These are phyloP conservation scores for Abeoforma whisleri DNA, from an alignment of 78 protist species.

Conservation along the genomic window DNA sequence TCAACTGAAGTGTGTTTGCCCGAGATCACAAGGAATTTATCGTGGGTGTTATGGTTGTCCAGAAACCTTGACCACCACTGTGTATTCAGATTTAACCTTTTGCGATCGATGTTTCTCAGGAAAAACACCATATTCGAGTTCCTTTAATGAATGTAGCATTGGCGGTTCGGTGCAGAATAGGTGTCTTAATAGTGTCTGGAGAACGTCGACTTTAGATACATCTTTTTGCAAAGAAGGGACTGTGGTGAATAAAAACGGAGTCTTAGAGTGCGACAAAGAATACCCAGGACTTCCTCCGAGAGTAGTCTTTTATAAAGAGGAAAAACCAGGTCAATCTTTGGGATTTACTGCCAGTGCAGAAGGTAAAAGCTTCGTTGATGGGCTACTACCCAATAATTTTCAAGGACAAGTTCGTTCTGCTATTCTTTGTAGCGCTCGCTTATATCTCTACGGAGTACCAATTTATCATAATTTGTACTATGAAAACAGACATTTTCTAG, in stretches of 20 bases:
- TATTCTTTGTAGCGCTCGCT: not conserved
- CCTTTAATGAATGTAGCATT: not conserved
- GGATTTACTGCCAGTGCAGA: not conserved
- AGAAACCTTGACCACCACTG: not conserved
- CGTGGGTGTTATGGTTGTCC: not conserved
- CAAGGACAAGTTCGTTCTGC: not conserved
- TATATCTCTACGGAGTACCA: not conserved
- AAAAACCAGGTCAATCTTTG: not conserved
- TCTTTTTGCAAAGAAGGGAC: not conserved
- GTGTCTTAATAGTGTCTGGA: not conserved
- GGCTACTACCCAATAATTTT: not conserved
- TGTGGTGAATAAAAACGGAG: not conserved
- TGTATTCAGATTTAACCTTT: not conserved
- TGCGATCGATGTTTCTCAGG: not conserved
- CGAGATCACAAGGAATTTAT: not conserved
- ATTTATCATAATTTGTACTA: not conserved
- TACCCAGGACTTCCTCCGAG: not conserved
- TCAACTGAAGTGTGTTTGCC: not conserved
- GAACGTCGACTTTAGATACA: not conserved
- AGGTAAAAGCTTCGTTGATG: not conserved
- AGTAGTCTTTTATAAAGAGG: not conserved
- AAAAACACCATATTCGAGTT: no score
- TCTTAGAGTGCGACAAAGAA: not conserved
- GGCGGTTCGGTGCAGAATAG: not conserved
- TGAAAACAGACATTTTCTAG: not conserved